Evolutionary conservation across 2,329 filamentous ascomycete species (phyloP).

Genomic region (Microcyclospora tardicrescens): DNA sequence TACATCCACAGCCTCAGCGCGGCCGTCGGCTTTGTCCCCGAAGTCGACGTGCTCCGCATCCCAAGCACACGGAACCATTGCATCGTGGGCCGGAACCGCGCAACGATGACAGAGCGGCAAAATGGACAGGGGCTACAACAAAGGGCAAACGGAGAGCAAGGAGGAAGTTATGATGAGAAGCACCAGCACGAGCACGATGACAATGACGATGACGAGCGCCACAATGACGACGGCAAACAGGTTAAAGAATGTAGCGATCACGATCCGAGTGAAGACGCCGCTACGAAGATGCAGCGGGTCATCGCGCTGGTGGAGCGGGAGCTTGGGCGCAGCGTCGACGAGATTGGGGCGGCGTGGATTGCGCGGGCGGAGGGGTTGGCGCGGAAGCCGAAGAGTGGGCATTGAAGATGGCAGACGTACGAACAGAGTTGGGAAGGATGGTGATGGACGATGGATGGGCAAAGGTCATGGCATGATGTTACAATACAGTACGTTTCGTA

Average conservation of each 20-base stretch:
- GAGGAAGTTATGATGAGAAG: background rate
- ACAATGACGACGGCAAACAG: background rate
- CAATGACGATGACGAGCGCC: background rate
- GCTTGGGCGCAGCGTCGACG: slow-evolving; percentile 31
- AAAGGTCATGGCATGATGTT: no score
- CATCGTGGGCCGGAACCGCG: slow-evolving; percentile 51
- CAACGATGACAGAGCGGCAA: background rate
- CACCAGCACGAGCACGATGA: no score
- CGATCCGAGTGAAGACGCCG: slow-evolving; percentile 27
- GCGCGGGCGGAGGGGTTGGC: slow-evolving; percentile 37
- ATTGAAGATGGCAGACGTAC: slow-evolving; percentile 18
- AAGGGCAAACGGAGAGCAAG: background rate
- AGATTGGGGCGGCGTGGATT: slow-evolving; percentile 38
- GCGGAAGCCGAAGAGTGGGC: slow-evolving; percentile 32
- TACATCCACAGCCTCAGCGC: slow-evolving; percentile 60
- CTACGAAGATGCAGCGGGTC: slow-evolving; percentile 49
- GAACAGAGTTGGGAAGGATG: no score
- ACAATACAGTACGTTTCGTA: no score
- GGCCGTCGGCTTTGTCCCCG: slow-evolving; percentile 61
- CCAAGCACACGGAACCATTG: slow-evolving; percentile 83
- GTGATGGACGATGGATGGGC: no score
- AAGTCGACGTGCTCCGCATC: slow-evolving; percentile 79
- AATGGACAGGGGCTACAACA: background rate
- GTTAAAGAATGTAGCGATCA: background rate
- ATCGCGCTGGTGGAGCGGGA: slow-evolving; percentile 48